phyloP scores from a whole-genome alignment of 352 stramenopile species.

The Phytophthora tentaculata region DNA sequence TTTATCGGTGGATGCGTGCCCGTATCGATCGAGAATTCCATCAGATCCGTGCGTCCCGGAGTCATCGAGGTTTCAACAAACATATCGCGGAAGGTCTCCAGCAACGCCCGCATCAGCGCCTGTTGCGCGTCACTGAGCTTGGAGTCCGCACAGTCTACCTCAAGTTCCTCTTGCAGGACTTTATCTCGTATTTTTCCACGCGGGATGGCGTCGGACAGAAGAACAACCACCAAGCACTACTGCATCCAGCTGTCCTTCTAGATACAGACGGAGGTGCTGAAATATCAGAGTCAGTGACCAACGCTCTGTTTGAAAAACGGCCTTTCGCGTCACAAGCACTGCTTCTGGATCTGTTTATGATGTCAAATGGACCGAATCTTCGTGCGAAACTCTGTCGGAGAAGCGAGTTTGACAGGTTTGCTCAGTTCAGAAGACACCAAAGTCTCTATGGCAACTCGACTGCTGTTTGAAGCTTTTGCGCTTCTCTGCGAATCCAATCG shows the following conservation, averaged over 20 bases:
- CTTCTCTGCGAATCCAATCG: constrained; percentile 31
- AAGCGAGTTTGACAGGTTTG: constrained; percentile 52
- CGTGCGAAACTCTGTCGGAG: constrained; percentile 76
- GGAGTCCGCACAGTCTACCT: too few relatives aligned
- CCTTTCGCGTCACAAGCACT: constrained; percentile 47
- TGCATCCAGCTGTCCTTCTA: constrained; percentile 49
- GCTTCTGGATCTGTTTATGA: constrained; percentile 82
- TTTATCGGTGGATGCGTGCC: too few relatives aligned
- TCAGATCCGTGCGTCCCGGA: too few relatives aligned
- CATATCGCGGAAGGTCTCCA: too few relatives aligned
- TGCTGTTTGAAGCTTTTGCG: constrained; percentile 46
- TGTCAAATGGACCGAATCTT: constrained; percentile 65
- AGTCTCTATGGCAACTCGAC: constrained; percentile 38
- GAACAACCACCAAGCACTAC: constrained; percentile 77
- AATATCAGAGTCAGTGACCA: constrained; percentile 11
- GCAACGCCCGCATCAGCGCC: too few relatives aligned
- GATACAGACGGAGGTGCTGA: constrained; percentile 3
- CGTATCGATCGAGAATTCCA: too few relatives aligned
- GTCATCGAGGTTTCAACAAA: too few relatives aligned
- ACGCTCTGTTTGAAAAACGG: constrained; percentile 58
- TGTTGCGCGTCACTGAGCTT: too few relatives aligned
- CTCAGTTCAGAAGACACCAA: not conserved
- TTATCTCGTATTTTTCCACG: constrained; percentile 85
- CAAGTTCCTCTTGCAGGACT: too few relatives aligned
- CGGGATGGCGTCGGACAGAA: constrained; percentile 78